Conservation (phyloP, 108 stramenopile species). For the Aurantiochytrium sp. region DNA sequence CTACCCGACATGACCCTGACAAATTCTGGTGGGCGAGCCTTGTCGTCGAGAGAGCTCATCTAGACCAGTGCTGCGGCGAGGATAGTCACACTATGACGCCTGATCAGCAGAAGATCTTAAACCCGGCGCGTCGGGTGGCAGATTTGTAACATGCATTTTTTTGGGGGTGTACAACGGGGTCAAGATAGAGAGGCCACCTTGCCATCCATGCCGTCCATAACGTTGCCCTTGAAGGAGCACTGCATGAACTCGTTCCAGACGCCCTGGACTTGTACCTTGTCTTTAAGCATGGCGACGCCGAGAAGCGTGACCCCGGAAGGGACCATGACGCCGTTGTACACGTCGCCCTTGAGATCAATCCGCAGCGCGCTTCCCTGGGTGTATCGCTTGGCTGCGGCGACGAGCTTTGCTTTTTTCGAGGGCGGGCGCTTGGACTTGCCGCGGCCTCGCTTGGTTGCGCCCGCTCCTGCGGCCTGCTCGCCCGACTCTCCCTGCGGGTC, state of each 20-base stretch:
- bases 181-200: not conserved
- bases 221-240: not conserved
- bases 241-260: conserved; percentile 1
- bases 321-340: not conserved
- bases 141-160: too few relatives aligned
- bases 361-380: not conserved
- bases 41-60: too few relatives aligned
- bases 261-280: not conserved
- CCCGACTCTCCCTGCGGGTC: not conserved
- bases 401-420: not conserved
- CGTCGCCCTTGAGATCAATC: not conserved
- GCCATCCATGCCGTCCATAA: not conserved
- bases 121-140: too few relatives aligned
- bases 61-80: too few relatives aligned
- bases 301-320: not conserved
- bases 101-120: too few relatives aligned
- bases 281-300: not conserved
- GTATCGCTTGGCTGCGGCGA: not conserved
- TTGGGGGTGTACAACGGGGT: too few relatives aligned
- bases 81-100: too few relatives aligned
- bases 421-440: not conserved
- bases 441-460: not conserved
- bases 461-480: not conserved
- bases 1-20: too few relatives aligned
- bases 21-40: too few relatives aligned